Base-by-base conservation (phyloP, 106 monocot genomes). In the Amphibolis antarctica region DNA sequence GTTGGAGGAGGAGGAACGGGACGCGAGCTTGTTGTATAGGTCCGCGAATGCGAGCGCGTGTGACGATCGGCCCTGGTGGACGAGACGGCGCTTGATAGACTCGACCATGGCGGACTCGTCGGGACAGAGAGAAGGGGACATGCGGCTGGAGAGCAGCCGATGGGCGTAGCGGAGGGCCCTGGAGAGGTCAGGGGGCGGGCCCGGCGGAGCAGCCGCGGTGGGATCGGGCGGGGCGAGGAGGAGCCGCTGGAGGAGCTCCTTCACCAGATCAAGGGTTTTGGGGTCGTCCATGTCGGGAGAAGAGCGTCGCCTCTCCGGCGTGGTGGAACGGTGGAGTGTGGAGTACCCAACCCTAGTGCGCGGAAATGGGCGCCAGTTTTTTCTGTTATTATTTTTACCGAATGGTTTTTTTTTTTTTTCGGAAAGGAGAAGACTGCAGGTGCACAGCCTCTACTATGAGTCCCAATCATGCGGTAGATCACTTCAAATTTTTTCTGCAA, bases 51-150 rank as follows among this genome's bases (percentile, higher is more conserved):
- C 59, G 44, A 96, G 89, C 49, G 94, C 94, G 26, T 79, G 83
- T 12, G 81, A 43, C 68, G 86, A 64, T 49, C 81, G 81, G 42
- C 82, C 76, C 58, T 67, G 65, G 43, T 55, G 53, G 43, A 86
- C 86, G 65, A 96, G 94, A 49, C 58, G 59, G 43, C 89, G 83
- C 75, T 96, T 96, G 75, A 96, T 79, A 66, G 89, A 86, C 44
- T 89, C 86, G 42, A 79, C 83, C 57, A 83, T 66, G 64, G 86
- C 69, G 61, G 76, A 51, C 66, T 81, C 79, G 67, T 88, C 88
- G 60, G 78, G 45, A 43, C 82, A 28, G 21, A 82, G 5, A 21
- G 92, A 75, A 9, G 84, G 73, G 36, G 81, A 70, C 59, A 84
- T 72, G 57, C 83, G 78, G 73, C 83, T 82, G 57, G 90, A 90